A percentile compares a stretch with the other conserved stretches of the same genome.
Conservation (phyloP, 2,329 filamentous ascomycete genomes). For the Colletotrichum euphorbiae region DNA sequence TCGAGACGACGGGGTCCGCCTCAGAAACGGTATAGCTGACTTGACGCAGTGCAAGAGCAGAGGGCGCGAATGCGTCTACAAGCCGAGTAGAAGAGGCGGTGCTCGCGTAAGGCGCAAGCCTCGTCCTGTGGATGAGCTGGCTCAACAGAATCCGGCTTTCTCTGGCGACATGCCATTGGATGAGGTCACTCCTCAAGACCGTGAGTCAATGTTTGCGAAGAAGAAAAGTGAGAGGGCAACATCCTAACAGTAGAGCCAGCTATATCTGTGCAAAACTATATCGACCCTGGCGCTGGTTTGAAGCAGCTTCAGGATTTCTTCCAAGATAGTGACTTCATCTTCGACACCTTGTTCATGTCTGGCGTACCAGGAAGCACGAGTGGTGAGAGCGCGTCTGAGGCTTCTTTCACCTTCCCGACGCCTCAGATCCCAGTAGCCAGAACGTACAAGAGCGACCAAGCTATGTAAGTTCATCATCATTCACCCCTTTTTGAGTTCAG, state of each 20-base stretch:
- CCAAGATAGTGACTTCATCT: conserved; percentile 61
- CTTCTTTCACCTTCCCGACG: conserved; percentile 31
- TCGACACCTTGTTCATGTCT: conserved; percentile 55
- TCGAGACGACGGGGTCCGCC: neutral
- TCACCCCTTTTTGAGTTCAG: neutral
- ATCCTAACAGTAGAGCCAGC: conserved; percentile 42
- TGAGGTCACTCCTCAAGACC: conserved; percentile 46
- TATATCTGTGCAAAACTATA: conserved; percentile 53
- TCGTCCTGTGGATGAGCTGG: conserved; percentile 31
- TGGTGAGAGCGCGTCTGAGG: conserved; percentile 39
- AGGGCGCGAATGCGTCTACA: conserved; percentile 56
- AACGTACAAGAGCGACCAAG: conserved; percentile 54
- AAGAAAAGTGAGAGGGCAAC: neutral
- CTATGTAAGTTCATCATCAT: conserved; percentile 50
- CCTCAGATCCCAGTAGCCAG: conserved; percentile 51
- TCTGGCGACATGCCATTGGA: conserved; percentile 44
- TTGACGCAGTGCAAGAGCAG: conserved; percentile 52
- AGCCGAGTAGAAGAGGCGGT: conserved; percentile 57
- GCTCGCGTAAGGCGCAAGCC: conserved; percentile 56
- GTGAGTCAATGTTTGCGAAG: conserved; percentile 43
- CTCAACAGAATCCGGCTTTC: conserved; percentile 44
- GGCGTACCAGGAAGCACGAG: conserved; percentile 38
- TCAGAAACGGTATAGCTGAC: conserved; percentile 34
- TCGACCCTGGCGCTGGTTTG: conserved; percentile 61
- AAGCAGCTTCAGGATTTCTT: conserved; percentile 58